Evolutionary conservation across 768 basidiomycete genomes (phyloP).

Genomic region (Amanita polypyramis): DNA sequence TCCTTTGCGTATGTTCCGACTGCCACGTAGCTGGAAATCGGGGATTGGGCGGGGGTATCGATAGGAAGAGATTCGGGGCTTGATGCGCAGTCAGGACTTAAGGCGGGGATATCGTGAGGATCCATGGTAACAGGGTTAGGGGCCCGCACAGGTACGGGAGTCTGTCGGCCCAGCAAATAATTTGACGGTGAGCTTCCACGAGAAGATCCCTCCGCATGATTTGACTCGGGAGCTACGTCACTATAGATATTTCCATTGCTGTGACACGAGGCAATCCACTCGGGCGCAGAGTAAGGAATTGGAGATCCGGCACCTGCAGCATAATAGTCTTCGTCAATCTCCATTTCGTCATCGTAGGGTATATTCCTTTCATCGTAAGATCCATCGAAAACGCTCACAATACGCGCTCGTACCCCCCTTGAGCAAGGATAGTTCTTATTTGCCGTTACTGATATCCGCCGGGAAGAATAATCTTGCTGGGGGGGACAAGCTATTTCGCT

Average conservation of each 20-base stretch:
- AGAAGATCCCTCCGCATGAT: too few species aligned
- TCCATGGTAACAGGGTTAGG: neutral
- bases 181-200: too few species aligned
- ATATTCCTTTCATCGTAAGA: neutral
- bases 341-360: too few species aligned
- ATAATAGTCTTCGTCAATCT: neutral
- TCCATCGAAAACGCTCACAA: neutral
- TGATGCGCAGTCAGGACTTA: neutral
- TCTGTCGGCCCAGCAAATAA: neutral
- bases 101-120: neutral
- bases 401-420: neutral
- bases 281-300: neutral
- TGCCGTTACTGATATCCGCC: neutral
- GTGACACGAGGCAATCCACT: too few species aligned
- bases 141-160: neutral
- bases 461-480: neutral
- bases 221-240: too few species aligned
- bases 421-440: neutral
- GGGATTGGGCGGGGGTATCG: neutral
- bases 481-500: neutral
- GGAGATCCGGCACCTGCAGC: too few species aligned
- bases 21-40: neutral
- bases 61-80: neutral
- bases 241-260: too few species aligned
- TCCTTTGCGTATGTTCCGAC: neutral